phyloP scores from a whole-genome alignment of 1,139 yeast genomes.

The Saccharomycopsis hybrid region DNA sequence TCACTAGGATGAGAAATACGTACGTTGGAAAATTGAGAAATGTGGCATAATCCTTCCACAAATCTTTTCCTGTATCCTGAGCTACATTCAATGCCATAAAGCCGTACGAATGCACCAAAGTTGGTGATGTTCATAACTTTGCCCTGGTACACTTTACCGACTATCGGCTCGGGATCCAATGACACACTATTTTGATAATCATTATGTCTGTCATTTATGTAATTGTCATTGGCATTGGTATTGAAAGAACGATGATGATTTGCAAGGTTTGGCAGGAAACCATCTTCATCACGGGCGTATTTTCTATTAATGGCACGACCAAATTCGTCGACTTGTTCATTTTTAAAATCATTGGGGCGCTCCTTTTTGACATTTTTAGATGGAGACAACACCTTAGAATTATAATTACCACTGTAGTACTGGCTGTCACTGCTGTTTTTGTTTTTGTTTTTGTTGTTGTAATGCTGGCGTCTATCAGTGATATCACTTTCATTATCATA shows the following conservation, averaged over 20 bases:
- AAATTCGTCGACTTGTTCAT: conserved; percentile 8
- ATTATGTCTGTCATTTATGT: neutral
- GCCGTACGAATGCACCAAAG: conserved; percentile 74
- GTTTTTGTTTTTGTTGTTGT: too few relatives aligned
- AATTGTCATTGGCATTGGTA: neutral
- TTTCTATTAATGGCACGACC: conserved; percentile 5
- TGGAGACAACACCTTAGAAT: neutral
- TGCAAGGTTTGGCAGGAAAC: neutral
- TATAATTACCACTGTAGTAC: neutral
- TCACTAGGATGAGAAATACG: conserved; percentile 57
- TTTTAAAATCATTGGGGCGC: neutral
- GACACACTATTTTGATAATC: conserved; percentile 21
- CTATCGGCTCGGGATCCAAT: conserved; percentile 27
- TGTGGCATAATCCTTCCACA: conserved; percentile 68
- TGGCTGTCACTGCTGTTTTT: too few relatives aligned
- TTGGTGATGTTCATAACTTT: conserved; percentile 49
- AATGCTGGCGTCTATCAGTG: neutral
- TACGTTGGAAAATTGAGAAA: conserved; percentile 53
- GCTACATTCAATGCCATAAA: conserved; percentile 34
- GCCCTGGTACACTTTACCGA: conserved; percentile 52
- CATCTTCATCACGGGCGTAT: conserved; percentile 2
- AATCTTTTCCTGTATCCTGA: neutral
- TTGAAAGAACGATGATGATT: too few relatives aligned
- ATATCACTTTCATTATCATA: conserved; percentile 1
- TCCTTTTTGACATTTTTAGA: neutral